Percentiles rank a stretch among this genome's conserved stretches.
These are phyloP conservation scores for Lepiota venenata DNA, from an alignment of 768 basidiomycete species.

Conservation along the genomic window DNA sequence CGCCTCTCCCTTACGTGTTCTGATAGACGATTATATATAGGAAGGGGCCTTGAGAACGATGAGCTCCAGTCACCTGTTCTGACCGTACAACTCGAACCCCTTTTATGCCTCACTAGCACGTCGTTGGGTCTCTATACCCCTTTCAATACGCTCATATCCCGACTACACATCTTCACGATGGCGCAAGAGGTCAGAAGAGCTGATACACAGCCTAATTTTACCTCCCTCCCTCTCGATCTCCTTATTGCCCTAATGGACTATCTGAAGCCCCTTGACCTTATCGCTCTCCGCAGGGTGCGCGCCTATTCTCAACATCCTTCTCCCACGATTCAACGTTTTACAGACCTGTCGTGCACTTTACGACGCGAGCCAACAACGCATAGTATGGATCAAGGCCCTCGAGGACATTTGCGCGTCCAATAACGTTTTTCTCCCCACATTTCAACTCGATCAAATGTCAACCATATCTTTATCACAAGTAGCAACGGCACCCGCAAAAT, in stretches of 20 bases:
- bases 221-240: conserved; percentile 5
- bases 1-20: too few relatives aligned
- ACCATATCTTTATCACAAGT: conserved; percentile 14
- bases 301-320: not conserved
- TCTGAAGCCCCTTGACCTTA: conserved; percentile 1
- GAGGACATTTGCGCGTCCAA: conserved; percentile 14
- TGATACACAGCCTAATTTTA: not conserved
- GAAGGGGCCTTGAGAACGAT: too few relatives aligned
- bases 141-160: not conserved
- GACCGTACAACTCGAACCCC: too few relatives aligned
- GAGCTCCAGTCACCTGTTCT: too few relatives aligned
- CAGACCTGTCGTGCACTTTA: conserved; percentile 15
- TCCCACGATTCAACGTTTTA: not conserved
- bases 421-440: conserved; percentile 16
- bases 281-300: conserved; percentile 6
- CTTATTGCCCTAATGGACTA: conserved; percentile 4
- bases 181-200: not conserved
- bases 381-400: conserved; percentile 19
- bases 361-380: conserved; percentile 11
- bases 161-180: not conserved
- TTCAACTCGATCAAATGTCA: conserved; percentile 17
- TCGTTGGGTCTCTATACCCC: not conserved
- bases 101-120: too few relatives aligned
- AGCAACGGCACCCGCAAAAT: conserved; percentile 13
- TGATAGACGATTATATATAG: too few relatives aligned